Conservation (phyloP, 768 basidiomycete species). For the Boletus bicolor region DNA sequence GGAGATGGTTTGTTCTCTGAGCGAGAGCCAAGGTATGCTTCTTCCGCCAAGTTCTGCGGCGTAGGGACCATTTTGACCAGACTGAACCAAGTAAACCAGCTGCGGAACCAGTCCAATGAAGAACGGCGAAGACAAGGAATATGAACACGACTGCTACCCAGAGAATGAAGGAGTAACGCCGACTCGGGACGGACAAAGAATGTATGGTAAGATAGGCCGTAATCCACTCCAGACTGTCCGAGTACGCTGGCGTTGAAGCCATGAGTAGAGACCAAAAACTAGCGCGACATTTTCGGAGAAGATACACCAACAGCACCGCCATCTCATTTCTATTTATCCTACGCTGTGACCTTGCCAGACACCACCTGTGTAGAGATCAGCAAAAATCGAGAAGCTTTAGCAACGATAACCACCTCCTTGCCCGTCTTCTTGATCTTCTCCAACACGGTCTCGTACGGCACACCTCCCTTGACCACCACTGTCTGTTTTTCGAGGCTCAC, state of each 20-base stretch:
- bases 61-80: slow-evolving; percentile 58
- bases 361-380: slow-evolving; percentile 30
- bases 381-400: neutral
- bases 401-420: slow-evolving; percentile 58
- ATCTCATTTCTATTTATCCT: neutral
- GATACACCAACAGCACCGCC: too few relatives aligned
- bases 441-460: slow-evolving; percentile 61
- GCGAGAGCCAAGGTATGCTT: slow-evolving; percentile 39
- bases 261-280: slow-evolving; percentile 15
- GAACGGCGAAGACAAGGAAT: slow-evolving; percentile 38
- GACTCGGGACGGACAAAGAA: slow-evolving; percentile 47
- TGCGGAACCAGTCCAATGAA: slow-evolving; percentile 42
- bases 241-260: slow-evolving; percentile 43
- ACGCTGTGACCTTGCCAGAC: slow-evolving; percentile 41
- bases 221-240: slow-evolving; percentile 49
- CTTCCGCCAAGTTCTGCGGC: slow-evolving; percentile 57
- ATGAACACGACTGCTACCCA: slow-evolving; percentile 52
- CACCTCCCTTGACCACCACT: slow-evolving; percentile 62
- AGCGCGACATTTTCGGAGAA: neutral
- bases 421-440: slow-evolving; percentile 88
- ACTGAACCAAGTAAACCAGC: slow-evolving; percentile 46
- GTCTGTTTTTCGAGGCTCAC: slow-evolving; percentile 69
- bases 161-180: slow-evolving; percentile 55
- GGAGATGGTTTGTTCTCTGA: slow-evolving; percentile 31
- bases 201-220: slow-evolving; percentile 57